Evolutionary conservation across 495 filamentous ascomycete genomes (phyloP), one percentile per base, ranked within the genome.

Genomic region (Hypoxylon perforatum): DNA sequence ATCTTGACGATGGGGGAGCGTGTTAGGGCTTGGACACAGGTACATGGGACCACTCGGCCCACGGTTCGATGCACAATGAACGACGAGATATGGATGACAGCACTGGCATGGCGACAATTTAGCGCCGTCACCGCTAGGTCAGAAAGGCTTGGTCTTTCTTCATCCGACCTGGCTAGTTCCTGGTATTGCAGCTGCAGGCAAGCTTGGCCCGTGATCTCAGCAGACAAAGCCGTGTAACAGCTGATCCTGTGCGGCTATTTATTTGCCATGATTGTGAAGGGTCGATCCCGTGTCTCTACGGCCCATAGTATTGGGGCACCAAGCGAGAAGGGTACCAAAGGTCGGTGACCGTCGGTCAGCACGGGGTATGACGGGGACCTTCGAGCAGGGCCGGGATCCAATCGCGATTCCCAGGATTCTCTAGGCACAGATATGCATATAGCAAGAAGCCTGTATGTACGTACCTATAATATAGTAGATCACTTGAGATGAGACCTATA

Each of bases 61-160:
- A 62, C 30, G 53, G 46, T 48, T n/a, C 22, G 28, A 54, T 39
- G 49, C 17, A 63, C 51, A 55, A 51, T 55, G 54, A 46, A 55
- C 50, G 44, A 52, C 21, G n/a, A 57, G 51, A 38, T 54, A 59
- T 46, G 65, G 36, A n/a, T 62, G 64, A 57, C 46, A 7, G 25
- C 25, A 50, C 17, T 49, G 49, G 36, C 61, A 61, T 48, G 60
- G 39, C 55, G 55, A 59, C 49, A 63, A 51, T 51, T 22, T 52
- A 69, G 49, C 36, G 55, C 65, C 49, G 65, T 69, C 61, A 64
- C 61, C 60, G 66, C 61, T 61, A 69, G 36, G 56, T 69, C 48
- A 44, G 56, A 51, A 64, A 57, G 35, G 25, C 61, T 64, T 60
- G 38, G 55, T 61, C 48, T 41, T 52, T 25, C 51, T 39, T 69